phyloP scores from a whole-genome alignment of 2,329 filamentous ascomycete species.

The Penicillium decumbens region DNA sequence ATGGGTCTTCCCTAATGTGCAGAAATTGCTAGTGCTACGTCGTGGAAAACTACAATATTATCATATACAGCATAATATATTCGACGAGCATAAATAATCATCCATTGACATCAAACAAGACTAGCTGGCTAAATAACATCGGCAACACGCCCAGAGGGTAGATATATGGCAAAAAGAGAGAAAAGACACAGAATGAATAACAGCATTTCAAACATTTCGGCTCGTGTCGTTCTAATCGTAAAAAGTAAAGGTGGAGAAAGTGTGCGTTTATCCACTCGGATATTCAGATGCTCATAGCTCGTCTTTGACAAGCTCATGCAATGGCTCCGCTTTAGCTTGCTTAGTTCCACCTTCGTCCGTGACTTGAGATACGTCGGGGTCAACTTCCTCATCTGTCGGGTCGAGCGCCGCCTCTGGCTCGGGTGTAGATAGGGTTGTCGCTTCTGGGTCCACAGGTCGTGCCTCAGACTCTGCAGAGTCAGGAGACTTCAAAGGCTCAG shows the following conservation, averaged over 20 bases:
- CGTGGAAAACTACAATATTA: too few relatives aligned
- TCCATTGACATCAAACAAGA: constrained; percentile 7
- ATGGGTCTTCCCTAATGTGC: too few relatives aligned
- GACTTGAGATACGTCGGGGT: not conserved
- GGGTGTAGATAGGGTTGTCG: not conserved
- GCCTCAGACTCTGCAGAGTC: not conserved
- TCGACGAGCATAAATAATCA: not conserved
- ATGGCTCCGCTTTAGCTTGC: not conserved
- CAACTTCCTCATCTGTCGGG: not conserved
- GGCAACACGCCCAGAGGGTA: constrained; percentile 5
- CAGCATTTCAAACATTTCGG: constrained; percentile 7
- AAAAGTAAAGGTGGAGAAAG: not conserved
- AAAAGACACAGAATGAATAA: not conserved
- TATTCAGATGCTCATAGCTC: not conserved
- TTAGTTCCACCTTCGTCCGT: not conserved
- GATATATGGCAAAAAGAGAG: not conserved
- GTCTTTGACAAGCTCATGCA: not conserved
- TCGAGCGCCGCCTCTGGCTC: not conserved
- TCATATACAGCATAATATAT: not conserved
- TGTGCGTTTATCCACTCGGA: not conserved
- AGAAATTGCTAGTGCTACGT: too few relatives aligned
- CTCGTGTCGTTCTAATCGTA: constrained; percentile 20
- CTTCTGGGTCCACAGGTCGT: not conserved
- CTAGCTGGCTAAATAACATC: constrained; percentile 11
- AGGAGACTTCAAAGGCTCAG: too few relatives aligned